Base-by-base conservation (phyloP, 345 rosid species). In the rapeseed (Brassica napus) region DNA sequence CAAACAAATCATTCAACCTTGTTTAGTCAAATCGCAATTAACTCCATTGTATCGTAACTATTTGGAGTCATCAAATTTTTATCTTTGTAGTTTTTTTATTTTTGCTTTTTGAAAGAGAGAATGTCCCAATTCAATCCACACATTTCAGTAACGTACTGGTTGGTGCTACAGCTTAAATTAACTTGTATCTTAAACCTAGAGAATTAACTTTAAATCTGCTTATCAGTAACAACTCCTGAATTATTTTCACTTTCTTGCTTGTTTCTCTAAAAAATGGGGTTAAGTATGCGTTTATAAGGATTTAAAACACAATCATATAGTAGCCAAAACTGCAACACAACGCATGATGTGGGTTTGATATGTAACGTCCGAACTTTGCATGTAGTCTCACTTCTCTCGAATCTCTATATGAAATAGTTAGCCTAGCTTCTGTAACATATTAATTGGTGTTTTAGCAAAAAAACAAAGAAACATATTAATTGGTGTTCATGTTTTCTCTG, bases 1-100 rank as follows among this genome's bases (percentile, higher is more conserved):
- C 69, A n/a, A 12, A 63, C 21, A 26, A 26, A 75, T 26, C 21
- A 58, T 28, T 39, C 28, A 75, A 54, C 26, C 4, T 8, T 64
- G 71, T n/a, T 35, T 21, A n/a, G 79, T 75, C 67, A 75, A 57
- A 57, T 66, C 79, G 73, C 58, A 21, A 76, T 68, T 14, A 76
- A 42, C 49, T 42, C 49, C 49, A 42, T 10, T 42, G 14, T 42
- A 42, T 42, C 10, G 49, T 42, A 37, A 7, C 10, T 37, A 42
- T 9, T 42, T 42, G 49, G 49, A 42, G 14, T 42, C 49, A 3
- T 42, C 14, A 42, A 42, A 10, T 42, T 42, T 37, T 42, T 42
- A 42, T 42, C 49, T 42, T 10, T 10, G 14, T 42, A 42, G 10
- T 42, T 42, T 42, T 2, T 42, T 42, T 37, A 37, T 37, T 37